phyloP scores from a whole-genome alignment of 2,329 filamentous ascomycete genomes.

The Xylariaceae sp. region DNA sequence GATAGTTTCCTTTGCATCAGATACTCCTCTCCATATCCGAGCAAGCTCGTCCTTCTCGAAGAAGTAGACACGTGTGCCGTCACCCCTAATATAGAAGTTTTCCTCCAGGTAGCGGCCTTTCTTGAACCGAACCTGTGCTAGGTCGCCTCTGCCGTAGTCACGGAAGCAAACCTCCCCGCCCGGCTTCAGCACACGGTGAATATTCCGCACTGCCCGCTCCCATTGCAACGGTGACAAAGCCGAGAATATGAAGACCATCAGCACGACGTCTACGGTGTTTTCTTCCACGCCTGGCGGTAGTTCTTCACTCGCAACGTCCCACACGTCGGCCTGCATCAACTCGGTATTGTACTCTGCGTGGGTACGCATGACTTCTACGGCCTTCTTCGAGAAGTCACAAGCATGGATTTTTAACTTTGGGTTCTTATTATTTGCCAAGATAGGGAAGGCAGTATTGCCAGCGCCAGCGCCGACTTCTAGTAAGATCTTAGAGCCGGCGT shows the following conservation, averaged over 20 bases:
- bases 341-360: constrained; percentile 76
- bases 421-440: constrained; percentile 85
- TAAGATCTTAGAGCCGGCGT: constrained; percentile 72
- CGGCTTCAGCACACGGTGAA: constrained; percentile 83
- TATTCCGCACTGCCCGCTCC: constrained; percentile 79
- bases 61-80: constrained; percentile 96
- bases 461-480: constrained; percentile 94
- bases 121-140: constrained; percentile 96
- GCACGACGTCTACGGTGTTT: constrained; percentile 85
- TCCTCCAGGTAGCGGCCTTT: constrained; percentile 93
- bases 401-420: constrained; percentile 82
- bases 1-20: constrained; percentile 32
- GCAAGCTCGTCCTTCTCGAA: constrained; percentile 87
- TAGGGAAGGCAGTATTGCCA: constrained; percentile 94
- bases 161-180: constrained; percentile 94
- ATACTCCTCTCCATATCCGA: constrained; percentile 70
- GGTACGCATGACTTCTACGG: constrained; percentile 87
- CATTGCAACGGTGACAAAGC: constrained; percentile 86
- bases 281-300: constrained; percentile 79
- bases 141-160: constrained; percentile 93
- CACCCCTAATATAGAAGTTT: constrained; percentile 95
- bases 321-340: constrained; percentile 86
- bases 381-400: constrained; percentile 94
- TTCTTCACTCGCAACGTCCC: constrained; percentile 79
- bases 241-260: constrained; percentile 98